Percentiles rank a stretch among this genome's conserved stretches.
These are phyloP conservation scores for Keithomyces neogunnii DNA, from an alignment of 2,329 filamentous ascomycete species.

Conservation along the genomic window DNA sequence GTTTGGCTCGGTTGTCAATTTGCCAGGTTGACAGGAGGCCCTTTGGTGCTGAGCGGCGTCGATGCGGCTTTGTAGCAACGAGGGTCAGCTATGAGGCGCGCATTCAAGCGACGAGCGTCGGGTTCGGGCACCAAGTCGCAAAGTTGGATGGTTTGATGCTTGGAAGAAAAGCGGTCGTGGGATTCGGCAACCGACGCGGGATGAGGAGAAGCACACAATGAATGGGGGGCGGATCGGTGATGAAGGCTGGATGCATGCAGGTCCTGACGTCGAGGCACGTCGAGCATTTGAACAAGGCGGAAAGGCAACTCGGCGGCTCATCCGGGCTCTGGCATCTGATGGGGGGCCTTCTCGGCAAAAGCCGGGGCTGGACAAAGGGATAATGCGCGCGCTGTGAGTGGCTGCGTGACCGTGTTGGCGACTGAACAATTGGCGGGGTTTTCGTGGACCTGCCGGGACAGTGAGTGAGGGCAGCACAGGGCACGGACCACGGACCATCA, in stretches of 20 bases:
- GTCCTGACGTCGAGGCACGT: conserved; percentile 1
- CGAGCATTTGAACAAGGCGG: too few species aligned
- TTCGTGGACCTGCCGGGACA: conserved; percentile 19
- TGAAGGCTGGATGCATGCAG: not conserved
- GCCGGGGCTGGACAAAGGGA: conserved; percentile 10
- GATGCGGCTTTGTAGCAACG: not conserved
- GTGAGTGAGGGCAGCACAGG: not conserved
- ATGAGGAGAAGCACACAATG: not conserved
- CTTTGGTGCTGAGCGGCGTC: not conserved
- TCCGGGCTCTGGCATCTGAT: too few species aligned
- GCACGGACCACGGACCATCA: not conserved
- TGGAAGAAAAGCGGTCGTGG: too few species aligned
- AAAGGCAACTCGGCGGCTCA: too few species aligned
- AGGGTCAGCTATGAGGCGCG: too few species aligned
- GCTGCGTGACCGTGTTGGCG: conserved; percentile 2
- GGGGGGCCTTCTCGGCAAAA: conserved; percentile 12
- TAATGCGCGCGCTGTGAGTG: conserved; percentile 2
- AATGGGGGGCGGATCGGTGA: too few species aligned
- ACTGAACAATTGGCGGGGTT: conserved; percentile 24
- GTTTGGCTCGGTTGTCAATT: not conserved
- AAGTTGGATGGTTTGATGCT: too few species aligned
- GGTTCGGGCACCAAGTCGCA: too few species aligned
- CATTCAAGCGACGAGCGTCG: too few species aligned
- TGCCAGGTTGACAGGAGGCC: not conserved
- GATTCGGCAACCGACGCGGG: not conserved